Percentiles rank a stretch among this genome's conserved stretches.
phyloP scores from a whole-genome alignment of 371 early-diverging fungal species.

The Circinella umbellata region DNA sequence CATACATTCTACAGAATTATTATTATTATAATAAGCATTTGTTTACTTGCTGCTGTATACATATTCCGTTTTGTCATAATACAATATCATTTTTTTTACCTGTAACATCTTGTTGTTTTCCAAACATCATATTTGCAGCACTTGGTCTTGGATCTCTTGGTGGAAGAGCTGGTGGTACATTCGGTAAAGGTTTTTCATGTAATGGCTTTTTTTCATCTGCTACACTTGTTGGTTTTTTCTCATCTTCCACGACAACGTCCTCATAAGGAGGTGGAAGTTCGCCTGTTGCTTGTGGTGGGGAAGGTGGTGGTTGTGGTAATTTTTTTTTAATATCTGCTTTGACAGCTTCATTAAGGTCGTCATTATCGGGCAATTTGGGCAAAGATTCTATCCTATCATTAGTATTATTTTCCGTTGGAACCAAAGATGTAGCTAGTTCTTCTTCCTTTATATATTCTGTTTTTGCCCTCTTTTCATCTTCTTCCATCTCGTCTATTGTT shows the following conservation, averaged over 20 bases:
- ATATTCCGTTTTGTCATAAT: background rate
- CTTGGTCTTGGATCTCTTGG: conserved; percentile 12
- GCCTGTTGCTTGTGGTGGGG: background rate
- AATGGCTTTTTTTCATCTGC: conserved; percentile 14
- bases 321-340: background rate
- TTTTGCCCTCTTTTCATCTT: too few species aligned
- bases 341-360: background rate
- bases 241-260: conserved; percentile 9
- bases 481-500: too few species aligned
- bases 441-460: too few species aligned
- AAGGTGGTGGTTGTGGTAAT: background rate
- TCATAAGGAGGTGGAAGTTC: conserved; percentile 22
- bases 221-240: background rate
- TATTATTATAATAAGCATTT: background rate
- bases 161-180: conserved; percentile 7
- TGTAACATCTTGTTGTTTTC: conserved; percentile 72
- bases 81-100: conserved; percentile 19
- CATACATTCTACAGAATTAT: conserved; percentile 64
- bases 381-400: background rate
- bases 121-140: conserved; percentile 58
- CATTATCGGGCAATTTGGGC: background rate
- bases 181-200: background rate
- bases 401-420: background rate
- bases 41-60: too few species aligned
- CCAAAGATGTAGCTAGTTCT: background rate